Evolutionary conservation across 768 basidiomycete genomes (phyloP).

Genomic region (Neoboletus brunneissimus): DNA sequence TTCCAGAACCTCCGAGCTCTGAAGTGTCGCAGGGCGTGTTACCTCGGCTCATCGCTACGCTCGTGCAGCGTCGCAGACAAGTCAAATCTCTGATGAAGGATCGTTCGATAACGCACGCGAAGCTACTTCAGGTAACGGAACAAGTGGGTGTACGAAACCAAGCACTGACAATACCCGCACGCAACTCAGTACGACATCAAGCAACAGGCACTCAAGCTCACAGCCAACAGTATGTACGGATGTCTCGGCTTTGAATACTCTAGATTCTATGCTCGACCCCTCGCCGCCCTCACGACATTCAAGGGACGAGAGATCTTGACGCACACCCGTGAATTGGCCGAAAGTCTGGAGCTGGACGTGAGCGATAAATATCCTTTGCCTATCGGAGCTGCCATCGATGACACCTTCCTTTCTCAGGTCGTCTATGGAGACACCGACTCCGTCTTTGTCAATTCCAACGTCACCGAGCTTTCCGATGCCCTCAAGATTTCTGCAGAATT

Average conservation of each 20-base stretch:
- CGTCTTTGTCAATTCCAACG: slow-evolving; percentile 96
- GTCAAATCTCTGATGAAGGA: slow-evolving; percentile 97
- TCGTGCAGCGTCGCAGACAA: slow-evolving; percentile 83
- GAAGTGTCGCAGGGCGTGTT: slow-evolving; percentile 81
- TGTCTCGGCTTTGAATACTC: slow-evolving; percentile 98
- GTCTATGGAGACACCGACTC: slow-evolving; percentile 77
- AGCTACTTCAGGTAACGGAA: slow-evolving; percentile 73
- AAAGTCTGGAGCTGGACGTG: slow-evolving; percentile 86
- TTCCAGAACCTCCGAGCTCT: slow-evolving; percentile 81
- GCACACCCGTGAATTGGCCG: slow-evolving; percentile 88
- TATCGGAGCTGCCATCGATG: not conserved
- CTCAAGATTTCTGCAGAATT: slow-evolving; percentile 87
- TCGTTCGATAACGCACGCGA: slow-evolving; percentile 62
- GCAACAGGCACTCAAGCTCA: slow-evolving; percentile 94
- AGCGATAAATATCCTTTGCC: slow-evolving; percentile 25
- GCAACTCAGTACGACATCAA: slow-evolving; percentile 85
- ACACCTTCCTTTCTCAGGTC: slow-evolving; percentile 53
- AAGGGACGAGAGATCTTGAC: slow-evolving; percentile 98
- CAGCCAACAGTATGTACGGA: slow-evolving; percentile 99
- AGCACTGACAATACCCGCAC: not conserved
- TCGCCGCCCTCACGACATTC: slow-evolving; percentile 97
- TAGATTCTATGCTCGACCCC: slow-evolving; percentile 91
- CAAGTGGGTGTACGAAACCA: not conserved
- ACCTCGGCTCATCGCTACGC: slow-evolving; percentile 96
- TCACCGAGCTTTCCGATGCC: slow-evolving; percentile 82